Percentiles rank a stretch among this genome's conserved stretches.
phyloP scores from a whole-genome alignment of 768 basidiomycete species.

The Psilocybe tampanensis region DNA sequence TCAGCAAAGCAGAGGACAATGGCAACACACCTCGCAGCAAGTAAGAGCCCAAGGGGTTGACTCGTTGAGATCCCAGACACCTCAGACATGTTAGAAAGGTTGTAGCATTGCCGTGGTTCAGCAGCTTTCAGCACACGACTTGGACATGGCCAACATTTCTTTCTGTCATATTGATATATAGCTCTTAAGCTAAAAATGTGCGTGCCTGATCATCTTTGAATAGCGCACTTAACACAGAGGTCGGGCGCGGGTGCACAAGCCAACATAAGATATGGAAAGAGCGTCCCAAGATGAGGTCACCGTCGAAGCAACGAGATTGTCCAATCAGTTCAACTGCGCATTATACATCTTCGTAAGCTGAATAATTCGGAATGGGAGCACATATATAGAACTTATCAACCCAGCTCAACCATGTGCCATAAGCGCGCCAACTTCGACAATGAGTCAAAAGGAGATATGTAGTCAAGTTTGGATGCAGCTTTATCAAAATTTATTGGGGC shows the following conservation, averaged over 20 bases:
- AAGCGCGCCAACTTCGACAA: slow-evolving; percentile 19
- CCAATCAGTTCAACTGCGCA: slow-evolving; percentile 14
- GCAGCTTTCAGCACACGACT: background rate
- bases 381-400: slow-evolving; percentile 17
- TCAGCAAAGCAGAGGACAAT: no score
- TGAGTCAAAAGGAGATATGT: slow-evolving; percentile 22
- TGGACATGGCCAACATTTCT: background rate
- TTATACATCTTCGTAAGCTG: slow-evolving; percentile 19
- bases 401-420: slow-evolving; percentile 19
- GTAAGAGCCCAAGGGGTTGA: no score
- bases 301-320: slow-evolving; percentile 3
- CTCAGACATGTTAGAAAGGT: background rate
- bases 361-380: background rate
- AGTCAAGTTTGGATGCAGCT: slow-evolving; percentile 11
- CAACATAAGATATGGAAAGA: slow-evolving; percentile 11
- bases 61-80: background rate
- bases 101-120: background rate
- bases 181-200: slow-evolving; percentile 3
- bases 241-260: slow-evolving; percentile 4
- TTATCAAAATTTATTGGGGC: slow-evolving; percentile 12
- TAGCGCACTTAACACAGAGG: slow-evolving; percentile 1
- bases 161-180: slow-evolving; percentile 1
- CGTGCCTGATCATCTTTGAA: slow-evolving; percentile 17
- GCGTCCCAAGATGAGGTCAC: slow-evolving; percentile 15
- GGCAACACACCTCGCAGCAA: no score